phyloP scores from a whole-genome alignment of 2,329 filamentous ascomycete species.

The Epichloe uncinata region DNA sequence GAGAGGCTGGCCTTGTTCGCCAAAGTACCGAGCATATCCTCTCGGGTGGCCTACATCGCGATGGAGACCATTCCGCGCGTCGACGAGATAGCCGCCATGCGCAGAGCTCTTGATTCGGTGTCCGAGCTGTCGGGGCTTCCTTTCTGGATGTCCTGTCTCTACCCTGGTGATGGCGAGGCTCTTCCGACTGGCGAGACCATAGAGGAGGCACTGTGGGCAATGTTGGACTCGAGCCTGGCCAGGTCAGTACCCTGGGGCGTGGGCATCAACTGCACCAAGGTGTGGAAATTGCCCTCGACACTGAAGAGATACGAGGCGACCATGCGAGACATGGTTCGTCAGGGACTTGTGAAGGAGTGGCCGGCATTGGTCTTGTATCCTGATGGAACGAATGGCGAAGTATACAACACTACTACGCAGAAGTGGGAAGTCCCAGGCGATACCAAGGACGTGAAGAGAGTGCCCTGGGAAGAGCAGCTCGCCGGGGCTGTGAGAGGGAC shows the following conservation, averaged over 20 bases:
- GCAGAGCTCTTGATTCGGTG: conserved; percentile 25
- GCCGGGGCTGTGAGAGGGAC: conserved; percentile 26
- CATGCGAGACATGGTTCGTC: conserved; percentile 23
- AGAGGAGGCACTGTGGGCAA: conserved; percentile 20
- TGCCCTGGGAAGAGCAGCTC: conserved; percentile 34
- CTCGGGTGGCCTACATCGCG: conserved; percentile 40
- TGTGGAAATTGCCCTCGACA: conserved; percentile 44
- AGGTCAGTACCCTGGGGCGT: conserved; percentile 41
- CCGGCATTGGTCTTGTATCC: conserved; percentile 52
- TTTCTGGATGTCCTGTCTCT: conserved; percentile 53
- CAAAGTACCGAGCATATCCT: conserved; percentile 21
- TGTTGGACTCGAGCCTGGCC: conserved; percentile 20
- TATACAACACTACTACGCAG: conserved; percentile 51
- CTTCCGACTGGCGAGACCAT: conserved; percentile 43
- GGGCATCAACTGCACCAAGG: conserved; percentile 57
- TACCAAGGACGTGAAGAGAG: conserved; percentile 8
- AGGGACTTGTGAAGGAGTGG: conserved; percentile 23
- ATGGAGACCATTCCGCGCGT: conserved; percentile 54
- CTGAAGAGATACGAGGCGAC: conserved; percentile 41
- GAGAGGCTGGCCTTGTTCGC: conserved; percentile 39
- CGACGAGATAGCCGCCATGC: conserved; percentile 47
- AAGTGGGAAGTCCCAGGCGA: conserved; percentile 38
- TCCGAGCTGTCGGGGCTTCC: conserved; percentile 18
- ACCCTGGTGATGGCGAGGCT: conserved; percentile 30
- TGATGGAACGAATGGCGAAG: conserved; percentile 54